phyloP scores from a whole-genome alignment of 1,139 yeast genomes.

The Taphrina flavorubra region DNA sequence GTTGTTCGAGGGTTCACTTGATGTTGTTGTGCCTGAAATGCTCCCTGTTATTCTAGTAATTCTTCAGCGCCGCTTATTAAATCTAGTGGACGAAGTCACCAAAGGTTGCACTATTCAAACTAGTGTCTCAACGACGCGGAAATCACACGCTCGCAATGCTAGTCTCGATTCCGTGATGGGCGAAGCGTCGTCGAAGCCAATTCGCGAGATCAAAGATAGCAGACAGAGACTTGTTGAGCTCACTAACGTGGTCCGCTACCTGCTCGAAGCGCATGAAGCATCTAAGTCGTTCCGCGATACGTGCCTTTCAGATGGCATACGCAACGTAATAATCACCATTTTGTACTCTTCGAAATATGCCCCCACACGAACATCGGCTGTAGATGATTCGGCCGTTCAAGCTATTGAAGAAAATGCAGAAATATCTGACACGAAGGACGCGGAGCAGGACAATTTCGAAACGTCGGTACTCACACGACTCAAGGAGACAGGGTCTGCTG shows the following conservation, averaged over 20 bases:
- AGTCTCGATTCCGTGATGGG: constrained; percentile 12
- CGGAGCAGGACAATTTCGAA: neutral
- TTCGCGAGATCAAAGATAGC: neutral
- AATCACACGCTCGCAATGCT: neutral
- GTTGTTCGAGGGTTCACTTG: constrained; percentile 6
- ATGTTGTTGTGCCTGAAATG: constrained; percentile 41
- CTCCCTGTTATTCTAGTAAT: constrained; percentile 46
- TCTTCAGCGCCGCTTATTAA: constrained; percentile 45
- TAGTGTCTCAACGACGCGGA: neutral
- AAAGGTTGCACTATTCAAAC: too few relatives aligned
- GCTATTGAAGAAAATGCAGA: neutral
- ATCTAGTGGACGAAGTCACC: constrained; percentile 21
- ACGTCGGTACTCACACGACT: neutral
- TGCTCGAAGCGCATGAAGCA: constrained; percentile 45
- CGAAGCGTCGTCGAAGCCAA: neutral
- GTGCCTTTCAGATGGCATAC: neutral
- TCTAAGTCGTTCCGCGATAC: constrained; percentile 44
- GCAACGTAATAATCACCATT: neutral
- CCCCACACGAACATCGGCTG: neutral
- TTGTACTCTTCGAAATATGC: neutral
- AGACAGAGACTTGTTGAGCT: neutral
- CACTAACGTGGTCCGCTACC: constrained; percentile 42
- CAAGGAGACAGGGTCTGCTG: neutral
- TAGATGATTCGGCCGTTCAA: neutral
- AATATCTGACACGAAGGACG: neutral